Evolutionary conservation across 768 basidiomycete genomes (phyloP), one percentile per base, ranked within the genome.

Genomic region (Mycena belliarum): DNA sequence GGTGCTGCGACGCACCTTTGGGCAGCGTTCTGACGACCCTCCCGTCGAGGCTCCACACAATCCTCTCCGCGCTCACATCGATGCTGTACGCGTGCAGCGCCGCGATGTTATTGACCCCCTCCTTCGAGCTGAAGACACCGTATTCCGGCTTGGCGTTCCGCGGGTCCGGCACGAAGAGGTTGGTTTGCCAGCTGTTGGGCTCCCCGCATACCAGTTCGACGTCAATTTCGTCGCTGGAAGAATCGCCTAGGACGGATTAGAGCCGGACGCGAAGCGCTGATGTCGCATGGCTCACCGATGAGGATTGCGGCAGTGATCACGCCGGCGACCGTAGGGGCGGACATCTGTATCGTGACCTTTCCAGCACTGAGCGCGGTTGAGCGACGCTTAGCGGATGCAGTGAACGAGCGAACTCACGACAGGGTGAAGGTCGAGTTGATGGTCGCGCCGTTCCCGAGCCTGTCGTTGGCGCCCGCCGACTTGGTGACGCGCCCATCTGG

Each of bases 191-290:
- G 62, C 72, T 68, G 12, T 35, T 24, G 2, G 69, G 59, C 53
- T 78, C 73, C 7, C 73, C 73, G n/a, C 75, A 74, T 8, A 78
- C 64, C 6, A 76, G 59, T 56, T 80, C 78, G 35, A 79, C 62
- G 59, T 80, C 79, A 28, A 78, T 75, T 52, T 80, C 76, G 59
- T 79, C 77, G 16, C 53, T 49, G 33, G 65, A 68, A 64, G 32
- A 14, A 49, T 29, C 35, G 42, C 51, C 52, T 56, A 42, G n/a
- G 49, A 40, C 3, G 14, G 29, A 45, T 43, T 24, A 18, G 4
- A n/a, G n/a, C n/a, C n/a, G 20, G 15, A 40, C n/a, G 21, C 32
- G 21, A 24, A 6, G 29, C 45, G 28, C 25, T 12, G 3, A 12
- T 2, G 18, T 6, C 9, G 6, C 9, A n/a, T 26, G n/a, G n/a